Percentiles rank a stretch among this genome's conserved stretches.
These are phyloP conservation scores for Neofusicoccum sp. DNA, from an alignment of 2,329 filamentous ascomycete genomes.

Conservation along the genomic window DNA sequence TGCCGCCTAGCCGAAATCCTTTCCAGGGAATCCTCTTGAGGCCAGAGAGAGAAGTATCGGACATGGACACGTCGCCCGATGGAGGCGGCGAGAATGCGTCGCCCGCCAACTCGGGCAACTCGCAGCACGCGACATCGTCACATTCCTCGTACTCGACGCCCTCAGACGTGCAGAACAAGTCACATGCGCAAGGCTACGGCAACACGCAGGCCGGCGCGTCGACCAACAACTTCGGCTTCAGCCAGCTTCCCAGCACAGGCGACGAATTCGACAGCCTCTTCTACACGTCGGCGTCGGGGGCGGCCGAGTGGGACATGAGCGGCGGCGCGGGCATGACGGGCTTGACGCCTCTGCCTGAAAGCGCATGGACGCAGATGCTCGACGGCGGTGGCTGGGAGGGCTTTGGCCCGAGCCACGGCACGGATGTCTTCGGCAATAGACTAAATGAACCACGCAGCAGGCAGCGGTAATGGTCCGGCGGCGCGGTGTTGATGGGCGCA, in stretches of 20 bases:
- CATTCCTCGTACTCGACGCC: conserved; percentile 37
- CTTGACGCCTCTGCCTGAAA: conserved; percentile 35
- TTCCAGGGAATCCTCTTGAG: background rate
- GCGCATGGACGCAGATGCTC: conserved; percentile 33
- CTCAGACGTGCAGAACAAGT: conserved; percentile 24
- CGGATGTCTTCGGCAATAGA: conserved; percentile 10
- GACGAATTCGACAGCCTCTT: conserved; percentile 26
- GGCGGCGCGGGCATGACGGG: conserved; percentile 22
- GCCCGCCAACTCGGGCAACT: conserved; percentile 31
- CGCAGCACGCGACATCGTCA: conserved; percentile 32
- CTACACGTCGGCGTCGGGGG: conserved; percentile 10
- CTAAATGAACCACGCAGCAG: conserved; percentile 12
- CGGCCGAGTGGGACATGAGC: conserved; percentile 28
- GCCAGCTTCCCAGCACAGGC: conserved; percentile 26
- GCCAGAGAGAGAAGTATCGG: conserved; percentile 22
- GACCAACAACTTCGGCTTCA: background rate
- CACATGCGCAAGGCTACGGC: conserved; percentile 19
- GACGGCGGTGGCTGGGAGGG: conserved; percentile 22
- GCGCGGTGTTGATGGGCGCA: background rate
- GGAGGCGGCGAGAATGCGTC: conserved; percentile 29
- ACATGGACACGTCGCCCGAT: conserved; percentile 39
- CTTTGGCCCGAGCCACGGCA: conserved; percentile 13
- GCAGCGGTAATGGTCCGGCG: background rate
- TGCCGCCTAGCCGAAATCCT: background rate
- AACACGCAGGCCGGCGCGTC: conserved; percentile 21